Evolutionary conservation across 2,329 filamentous ascomycete species (phyloP).

Genomic region (Amphichorda felina): DNA sequence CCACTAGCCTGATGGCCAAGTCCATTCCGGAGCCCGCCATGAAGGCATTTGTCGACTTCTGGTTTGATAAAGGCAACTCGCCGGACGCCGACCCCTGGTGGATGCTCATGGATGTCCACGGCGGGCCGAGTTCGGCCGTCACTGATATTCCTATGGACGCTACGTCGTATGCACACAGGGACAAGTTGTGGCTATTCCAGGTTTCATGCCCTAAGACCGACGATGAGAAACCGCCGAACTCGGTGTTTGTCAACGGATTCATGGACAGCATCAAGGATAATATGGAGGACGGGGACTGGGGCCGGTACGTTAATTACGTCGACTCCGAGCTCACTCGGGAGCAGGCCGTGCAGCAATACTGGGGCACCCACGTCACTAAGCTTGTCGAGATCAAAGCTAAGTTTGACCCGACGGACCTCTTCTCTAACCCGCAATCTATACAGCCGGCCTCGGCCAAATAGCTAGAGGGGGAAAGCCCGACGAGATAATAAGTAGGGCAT

Average conservation of each 20-base stretch:
- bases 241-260: constrained; percentile 26
- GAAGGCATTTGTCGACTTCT: constrained; percentile 4
- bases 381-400: constrained; percentile 25
- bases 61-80: neutral
- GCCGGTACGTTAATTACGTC: constrained; percentile 41
- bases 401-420: constrained; percentile 26
- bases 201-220: constrained; percentile 23
- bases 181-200: constrained; percentile 38
- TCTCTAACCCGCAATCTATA: constrained; percentile 12
- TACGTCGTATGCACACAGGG: constrained; percentile 26
- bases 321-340: constrained; percentile 33
- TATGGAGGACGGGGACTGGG: constrained; percentile 25
- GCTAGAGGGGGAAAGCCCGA: no score
- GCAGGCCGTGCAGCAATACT: constrained; percentile 36
- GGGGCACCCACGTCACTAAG: constrained; percentile 22
- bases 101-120: constrained; percentile 15
- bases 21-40: constrained; percentile 5
- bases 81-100: constrained; percentile 3
- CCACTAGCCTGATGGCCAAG: constrained; percentile 9
- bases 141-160: constrained; percentile 11
- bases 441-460: no score
- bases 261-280: constrained; percentile 22
- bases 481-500: no score
- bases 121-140: constrained; percentile 23
- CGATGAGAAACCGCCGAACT: constrained; percentile 14